These are phyloP conservation scores for Medicago ruthenica DNA, from an alignment of 306 rosid species.

Conservation along the genomic window DNA sequence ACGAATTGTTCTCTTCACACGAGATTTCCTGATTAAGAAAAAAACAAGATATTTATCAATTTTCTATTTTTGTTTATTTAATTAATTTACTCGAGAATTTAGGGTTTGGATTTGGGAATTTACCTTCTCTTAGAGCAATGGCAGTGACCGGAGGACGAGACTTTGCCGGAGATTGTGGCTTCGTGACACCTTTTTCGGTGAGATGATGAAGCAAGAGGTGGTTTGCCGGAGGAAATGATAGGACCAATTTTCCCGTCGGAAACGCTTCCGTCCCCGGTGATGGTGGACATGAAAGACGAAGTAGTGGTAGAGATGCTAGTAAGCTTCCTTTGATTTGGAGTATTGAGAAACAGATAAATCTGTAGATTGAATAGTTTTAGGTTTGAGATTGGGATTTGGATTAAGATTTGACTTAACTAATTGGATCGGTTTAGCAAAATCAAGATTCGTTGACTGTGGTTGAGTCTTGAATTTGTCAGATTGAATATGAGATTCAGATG, in stretches of 20 bases:
- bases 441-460: conserved; percentile 30
- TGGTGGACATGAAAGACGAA: conserved; percentile 70
- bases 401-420: conserved; percentile 11
- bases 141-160: conserved; percentile 56
- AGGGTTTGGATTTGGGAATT: not conserved
- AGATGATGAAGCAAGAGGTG: conserved; percentile 64
- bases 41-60: not conserved
- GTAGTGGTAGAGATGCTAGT: conserved; percentile 60
- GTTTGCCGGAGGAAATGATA: conserved; percentile 54
- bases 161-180: conserved; percentile 48
- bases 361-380: not conserved
- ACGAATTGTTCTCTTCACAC: conserved; percentile 58
- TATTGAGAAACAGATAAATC: conserved; percentile 43
- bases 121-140: conserved; percentile 93
- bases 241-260: conserved; percentile 65
- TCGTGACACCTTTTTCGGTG: conserved; percentile 67
- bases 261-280: conserved; percentile 83
- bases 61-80: not conserved
- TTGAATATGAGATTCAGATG: not conserved
- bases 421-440: conserved; percentile 21
- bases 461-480: conserved; percentile 4
- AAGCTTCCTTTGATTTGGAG: conserved; percentile 40
- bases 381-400: not conserved
- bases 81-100: not conserved
- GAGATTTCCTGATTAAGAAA: conserved; percentile 51